Conservation (phyloP, 306 rosid species). For the Purshia tridentata region DNA sequence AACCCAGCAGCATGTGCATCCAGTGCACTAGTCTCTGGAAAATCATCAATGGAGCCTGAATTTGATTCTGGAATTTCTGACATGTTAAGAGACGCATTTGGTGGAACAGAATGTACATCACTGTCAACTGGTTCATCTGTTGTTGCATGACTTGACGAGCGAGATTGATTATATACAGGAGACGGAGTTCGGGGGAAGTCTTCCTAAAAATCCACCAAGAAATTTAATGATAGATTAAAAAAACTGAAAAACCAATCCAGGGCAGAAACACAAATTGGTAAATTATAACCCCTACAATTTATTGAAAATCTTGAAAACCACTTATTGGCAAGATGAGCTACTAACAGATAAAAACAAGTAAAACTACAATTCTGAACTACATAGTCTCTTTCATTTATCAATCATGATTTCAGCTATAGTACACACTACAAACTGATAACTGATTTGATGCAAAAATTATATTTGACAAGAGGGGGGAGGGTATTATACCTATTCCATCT, state of each 20-base stretch:
- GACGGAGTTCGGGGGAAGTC: slow-evolving; percentile 72
- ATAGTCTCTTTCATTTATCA: neutral
- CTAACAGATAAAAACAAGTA: slow-evolving; percentile 5
- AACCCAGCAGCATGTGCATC: slow-evolving; percentile 24
- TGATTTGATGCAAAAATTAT: neutral
- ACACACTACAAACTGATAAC: slow-evolving; percentile 3
- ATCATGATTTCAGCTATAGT: neutral
- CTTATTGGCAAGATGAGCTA: neutral
- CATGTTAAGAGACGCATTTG: slow-evolving; percentile 27
- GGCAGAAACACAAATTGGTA: slow-evolving; percentile 1
- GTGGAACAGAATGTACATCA: slow-evolving; percentile 37
- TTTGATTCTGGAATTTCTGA: slow-evolving; percentile 37
- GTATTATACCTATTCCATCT: neutral
- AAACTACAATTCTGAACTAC: neutral
- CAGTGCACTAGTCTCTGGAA: slow-evolving; percentile 23
- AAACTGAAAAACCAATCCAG: neutral
- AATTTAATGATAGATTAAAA: neutral
- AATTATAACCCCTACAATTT: neutral
- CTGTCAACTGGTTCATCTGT: slow-evolving; percentile 41
- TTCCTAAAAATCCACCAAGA: slow-evolving; percentile 39
- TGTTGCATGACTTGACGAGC: slow-evolving; percentile 40
- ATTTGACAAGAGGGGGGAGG: neutral
- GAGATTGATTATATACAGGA: slow-evolving; percentile 54
- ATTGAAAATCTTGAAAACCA: neutral
- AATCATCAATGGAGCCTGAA: slow-evolving; percentile 30